Percentiles rank a stretch among this genome's conserved stretches.
phyloP scores from a whole-genome alignment of 306 rosid species.

The Boehmeria nivea region DNA sequence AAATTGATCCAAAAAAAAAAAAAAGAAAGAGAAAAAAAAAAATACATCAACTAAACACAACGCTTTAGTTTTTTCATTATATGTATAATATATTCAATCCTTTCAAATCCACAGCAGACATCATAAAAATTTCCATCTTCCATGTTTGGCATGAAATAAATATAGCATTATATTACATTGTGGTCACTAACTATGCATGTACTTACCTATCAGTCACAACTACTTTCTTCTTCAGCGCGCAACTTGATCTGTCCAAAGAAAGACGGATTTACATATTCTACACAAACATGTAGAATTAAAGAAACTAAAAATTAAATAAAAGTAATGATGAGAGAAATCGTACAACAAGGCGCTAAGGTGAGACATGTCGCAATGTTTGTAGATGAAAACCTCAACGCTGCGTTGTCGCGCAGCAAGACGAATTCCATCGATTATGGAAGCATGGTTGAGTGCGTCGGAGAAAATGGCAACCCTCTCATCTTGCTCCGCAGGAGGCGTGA shows the following conservation, averaged over 20 bases:
- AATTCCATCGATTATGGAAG: conserved; percentile 91
- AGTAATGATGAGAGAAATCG: too few relatives aligned
- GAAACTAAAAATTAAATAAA: conserved; percentile 40
- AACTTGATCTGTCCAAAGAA: conserved; percentile 54
- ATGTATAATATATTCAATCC: too few relatives aligned
- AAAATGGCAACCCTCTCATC: conserved; percentile 71
- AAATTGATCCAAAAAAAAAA: too few relatives aligned
- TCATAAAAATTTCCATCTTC: too few relatives aligned
- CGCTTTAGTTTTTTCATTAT: too few relatives aligned
- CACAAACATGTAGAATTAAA: too few relatives aligned
- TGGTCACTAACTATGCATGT: conserved; percentile 4
- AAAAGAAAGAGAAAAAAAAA: too few relatives aligned
- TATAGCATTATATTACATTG: too few relatives aligned
- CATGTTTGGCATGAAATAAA: too few relatives aligned
- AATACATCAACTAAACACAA: too few relatives aligned
- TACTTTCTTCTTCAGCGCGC: conserved; percentile 66
- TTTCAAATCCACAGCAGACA: too few relatives aligned
- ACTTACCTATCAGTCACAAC: conserved; percentile 89
- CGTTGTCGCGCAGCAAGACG: conserved; percentile 77
- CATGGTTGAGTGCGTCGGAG: conserved; percentile 84
- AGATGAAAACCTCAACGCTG: conserved; percentile 61
- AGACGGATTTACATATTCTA: too few relatives aligned
- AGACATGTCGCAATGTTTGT: conserved; percentile 85
- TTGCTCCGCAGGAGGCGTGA: conserved; percentile 43
- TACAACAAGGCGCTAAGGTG: conserved; percentile 77